These are phyloP conservation scores for Laburnicola sp. DNA, from an alignment of 2,329 filamentous ascomycete genomes.

Conservation along the genomic window DNA sequence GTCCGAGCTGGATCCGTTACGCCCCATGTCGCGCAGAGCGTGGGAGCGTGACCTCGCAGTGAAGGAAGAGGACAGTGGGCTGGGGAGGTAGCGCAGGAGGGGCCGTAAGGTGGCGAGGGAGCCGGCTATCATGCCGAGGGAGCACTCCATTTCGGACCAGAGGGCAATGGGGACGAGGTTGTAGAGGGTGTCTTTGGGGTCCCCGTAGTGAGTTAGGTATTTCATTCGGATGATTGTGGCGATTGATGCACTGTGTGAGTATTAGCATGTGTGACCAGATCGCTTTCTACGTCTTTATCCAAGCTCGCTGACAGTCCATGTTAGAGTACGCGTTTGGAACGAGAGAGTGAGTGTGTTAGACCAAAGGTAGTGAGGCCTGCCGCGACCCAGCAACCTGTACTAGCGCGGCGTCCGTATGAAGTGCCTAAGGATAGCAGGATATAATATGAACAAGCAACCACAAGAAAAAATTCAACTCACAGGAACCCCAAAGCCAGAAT, in stretches of 20 bases:
- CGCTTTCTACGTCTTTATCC: too few species aligned
- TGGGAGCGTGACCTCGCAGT: neutral
- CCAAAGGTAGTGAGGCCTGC: too few species aligned
- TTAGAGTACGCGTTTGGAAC: too few species aligned
- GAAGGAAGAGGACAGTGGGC: neutral
- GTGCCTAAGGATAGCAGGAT: too few species aligned
- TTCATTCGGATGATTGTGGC: slow-evolving; percentile 45
- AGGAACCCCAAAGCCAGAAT: slow-evolving; percentile 4
- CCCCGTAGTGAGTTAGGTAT: slow-evolving; percentile 44
- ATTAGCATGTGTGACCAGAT: too few species aligned
- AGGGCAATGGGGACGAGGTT: slow-evolving; percentile 45
- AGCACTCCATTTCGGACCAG: slow-evolving; percentile 51
- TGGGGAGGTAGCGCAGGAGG: slow-evolving; percentile 27
- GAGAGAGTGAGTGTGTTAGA: too few species aligned
- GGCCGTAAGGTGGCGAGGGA: slow-evolving; percentile 49
- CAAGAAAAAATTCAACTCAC: slow-evolving; percentile 3
- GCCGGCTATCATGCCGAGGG: slow-evolving; percentile 51
- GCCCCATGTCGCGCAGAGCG: neutral
- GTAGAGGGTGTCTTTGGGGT: slow-evolving; percentile 45
- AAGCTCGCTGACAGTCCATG: too few species aligned
- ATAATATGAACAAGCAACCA: too few species aligned
- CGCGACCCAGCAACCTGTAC: too few species aligned
- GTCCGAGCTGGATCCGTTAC: neutral
- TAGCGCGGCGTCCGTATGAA: too few species aligned
- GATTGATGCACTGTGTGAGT: slow-evolving; percentile 32